phyloP scores from a whole-genome alignment of 169 alveolate genomes.

The Perkinsus chesapeaki region DNA sequence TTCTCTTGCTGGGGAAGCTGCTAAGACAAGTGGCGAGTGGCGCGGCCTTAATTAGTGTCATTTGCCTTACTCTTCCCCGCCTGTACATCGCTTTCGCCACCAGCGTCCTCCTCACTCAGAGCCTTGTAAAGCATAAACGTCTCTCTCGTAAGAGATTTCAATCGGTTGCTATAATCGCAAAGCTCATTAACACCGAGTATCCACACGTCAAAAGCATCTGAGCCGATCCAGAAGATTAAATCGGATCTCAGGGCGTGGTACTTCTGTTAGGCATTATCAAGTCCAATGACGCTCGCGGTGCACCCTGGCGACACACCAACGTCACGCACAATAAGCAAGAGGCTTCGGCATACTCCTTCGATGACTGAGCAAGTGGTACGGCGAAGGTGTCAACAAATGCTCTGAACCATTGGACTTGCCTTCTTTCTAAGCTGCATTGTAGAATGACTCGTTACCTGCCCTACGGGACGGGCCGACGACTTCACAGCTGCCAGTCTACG shows the following conservation, averaged over 20 bases:
- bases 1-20: background rate
- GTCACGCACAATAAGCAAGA: background rate
- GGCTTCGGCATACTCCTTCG: background rate
- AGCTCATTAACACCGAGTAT: background rate
- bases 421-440: background rate
- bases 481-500: background rate
- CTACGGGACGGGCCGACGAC: background rate
- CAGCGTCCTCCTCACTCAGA: background rate
- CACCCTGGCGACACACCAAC: background rate
- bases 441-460: background rate
- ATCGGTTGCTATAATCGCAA: background rate
- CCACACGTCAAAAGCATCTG: background rate
- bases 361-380: too few relatives aligned
- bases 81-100: background rate
- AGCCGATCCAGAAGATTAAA: background rate
- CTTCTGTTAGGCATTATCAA: background rate
- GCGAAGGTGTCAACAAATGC: too few relatives aligned
- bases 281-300: background rate
- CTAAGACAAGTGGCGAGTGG: background rate
- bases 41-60: too few relatives aligned
- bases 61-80: too few relatives aligned
- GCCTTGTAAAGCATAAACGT: background rate
- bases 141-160: background rate
- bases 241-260: background rate
- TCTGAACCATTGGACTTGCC: background rate